Conservation (phyloP, 768 basidiomycete genomes). For the Rhodotorula kratochvilovae region DNA sequence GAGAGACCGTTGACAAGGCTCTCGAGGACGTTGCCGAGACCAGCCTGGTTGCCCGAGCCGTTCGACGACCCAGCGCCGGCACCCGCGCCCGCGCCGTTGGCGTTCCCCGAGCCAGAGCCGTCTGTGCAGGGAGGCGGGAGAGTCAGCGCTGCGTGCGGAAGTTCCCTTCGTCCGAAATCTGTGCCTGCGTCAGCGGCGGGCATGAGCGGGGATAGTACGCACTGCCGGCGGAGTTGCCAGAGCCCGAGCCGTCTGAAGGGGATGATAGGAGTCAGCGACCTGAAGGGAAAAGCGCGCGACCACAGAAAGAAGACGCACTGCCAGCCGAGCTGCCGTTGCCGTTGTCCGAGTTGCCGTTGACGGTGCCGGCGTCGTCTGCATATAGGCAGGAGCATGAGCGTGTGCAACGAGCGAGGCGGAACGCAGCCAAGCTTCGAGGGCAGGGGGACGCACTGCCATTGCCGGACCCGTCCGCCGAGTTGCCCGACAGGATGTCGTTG, state of each 20-base stretch:
- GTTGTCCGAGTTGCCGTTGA: too few species aligned
- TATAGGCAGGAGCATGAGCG: too few species aligned
- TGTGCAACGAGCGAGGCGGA: too few species aligned
- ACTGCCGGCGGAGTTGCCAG: background rate
- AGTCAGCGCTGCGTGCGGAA: too few species aligned
- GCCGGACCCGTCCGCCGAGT: background rate
- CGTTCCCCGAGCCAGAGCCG: background rate
- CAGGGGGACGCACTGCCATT: background rate
- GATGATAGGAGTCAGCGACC: background rate
- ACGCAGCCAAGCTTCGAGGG: too few species aligned
- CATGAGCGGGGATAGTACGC: background rate
- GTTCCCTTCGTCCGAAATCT: too few species aligned
- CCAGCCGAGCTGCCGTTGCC: too few species aligned
- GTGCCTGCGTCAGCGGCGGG: too few species aligned
- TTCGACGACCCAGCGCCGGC: background rate
- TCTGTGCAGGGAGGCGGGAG: background rate
- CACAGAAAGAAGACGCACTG: background rate
- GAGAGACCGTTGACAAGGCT: background rate
- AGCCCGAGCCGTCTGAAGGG: background rate
- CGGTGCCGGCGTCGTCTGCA: too few species aligned
- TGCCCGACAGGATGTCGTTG: background rate
- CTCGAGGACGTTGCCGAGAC: background rate
- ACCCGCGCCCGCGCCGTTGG: background rate
- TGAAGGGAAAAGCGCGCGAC: too few species aligned
- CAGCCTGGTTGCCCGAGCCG: background rate